Evolutionary conservation across 345 rosid species (phyloP), one percentile per base, ranked within the genome.

Genomic region (Reutealis trisperma): DNA sequence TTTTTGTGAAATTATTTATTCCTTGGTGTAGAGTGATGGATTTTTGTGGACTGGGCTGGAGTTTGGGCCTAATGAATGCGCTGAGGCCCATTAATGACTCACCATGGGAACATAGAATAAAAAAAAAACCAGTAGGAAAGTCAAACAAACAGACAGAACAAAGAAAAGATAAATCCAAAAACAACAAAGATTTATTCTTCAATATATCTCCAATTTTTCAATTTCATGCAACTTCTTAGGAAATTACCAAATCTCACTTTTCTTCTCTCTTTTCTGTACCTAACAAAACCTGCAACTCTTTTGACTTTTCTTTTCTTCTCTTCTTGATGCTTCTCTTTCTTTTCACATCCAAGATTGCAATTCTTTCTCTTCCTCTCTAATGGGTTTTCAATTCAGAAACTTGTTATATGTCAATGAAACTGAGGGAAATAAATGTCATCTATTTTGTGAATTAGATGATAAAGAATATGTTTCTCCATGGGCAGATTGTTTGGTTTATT

Each of bases 301-400:
- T 77, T 70, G 75, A 77, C 70, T 51, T 2, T 12, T 10, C 21
- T 11, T 37, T 3, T 37, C 41, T 8, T 44, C 22, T 22, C 49
- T 11, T 22, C 18, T 68, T 68, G 14, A 59, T 76, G 58, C 27
- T 63, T 19, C 6, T 37, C 63, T 55, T 52, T 30, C 27, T 45
- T 54, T 54, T 63, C 71, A 14, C n/a, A n/a, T 12, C 63, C 73
- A 59, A 57, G 1, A 2, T 72, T 42, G 4, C 54, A 54, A 32
- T 52, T 37, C 52, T 41, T 27, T 59, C 25, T 30, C 37, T 42
- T 41, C 19, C 19, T 66, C 63, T 18, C 42, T 42, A 13, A 79
- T 79, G 82, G 74, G 63, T 68, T 69, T 54, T 2, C 70, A 22
- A 0, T 22, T 13, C 51, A 73, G 78, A 74, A 79, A 68, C 60